These are phyloP conservation scores for Pulveroboletus ravenelii DNA, from an alignment of 768 basidiomycete species.

Conservation along the genomic window DNA sequence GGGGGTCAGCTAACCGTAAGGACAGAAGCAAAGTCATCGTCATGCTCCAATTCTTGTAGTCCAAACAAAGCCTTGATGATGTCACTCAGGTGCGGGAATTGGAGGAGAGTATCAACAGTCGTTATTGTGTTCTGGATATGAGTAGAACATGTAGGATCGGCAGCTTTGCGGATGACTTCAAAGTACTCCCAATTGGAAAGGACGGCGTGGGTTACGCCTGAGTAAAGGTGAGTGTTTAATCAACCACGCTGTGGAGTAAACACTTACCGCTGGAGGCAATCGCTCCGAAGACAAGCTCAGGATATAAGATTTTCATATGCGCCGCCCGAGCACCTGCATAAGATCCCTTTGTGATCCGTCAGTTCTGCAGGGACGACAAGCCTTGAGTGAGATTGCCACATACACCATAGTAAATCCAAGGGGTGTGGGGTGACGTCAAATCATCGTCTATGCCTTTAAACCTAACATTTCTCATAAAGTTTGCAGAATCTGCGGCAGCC, in stretches of 20 bases:
- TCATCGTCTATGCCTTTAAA: conserved; percentile 68
- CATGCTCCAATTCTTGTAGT: conserved; percentile 57
- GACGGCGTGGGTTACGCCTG: conserved; percentile 82
- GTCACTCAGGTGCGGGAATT: conserved; percentile 40
- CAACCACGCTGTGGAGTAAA: background rate
- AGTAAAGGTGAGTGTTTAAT: background rate
- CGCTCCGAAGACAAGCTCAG: conserved; percentile 82
- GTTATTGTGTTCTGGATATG: conserved; percentile 55
- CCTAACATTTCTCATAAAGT: conserved; percentile 81
- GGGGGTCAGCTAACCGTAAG: conserved; percentile 44
- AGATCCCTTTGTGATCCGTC: conserved; percentile 52
- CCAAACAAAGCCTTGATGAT: conserved; percentile 76
- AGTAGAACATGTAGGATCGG: conserved; percentile 56
- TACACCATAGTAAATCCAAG: conserved; percentile 95
- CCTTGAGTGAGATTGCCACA: conserved; percentile 17
- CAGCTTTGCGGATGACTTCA: conserved; percentile 71
- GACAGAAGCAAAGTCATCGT: conserved; percentile 74
- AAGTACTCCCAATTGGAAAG: conserved; percentile 85
- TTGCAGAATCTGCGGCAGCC: conserved; percentile 84
- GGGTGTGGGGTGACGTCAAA: conserved; percentile 64
- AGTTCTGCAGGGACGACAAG: background rate
- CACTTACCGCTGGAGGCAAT: conserved; percentile 79
- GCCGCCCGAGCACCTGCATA: conserved; percentile 94
- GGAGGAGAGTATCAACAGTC: conserved; percentile 60
- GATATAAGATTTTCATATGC: conserved; percentile 84